Conservation (phyloP, 331 rosid species). For the Dryas integrifolia region DNA sequence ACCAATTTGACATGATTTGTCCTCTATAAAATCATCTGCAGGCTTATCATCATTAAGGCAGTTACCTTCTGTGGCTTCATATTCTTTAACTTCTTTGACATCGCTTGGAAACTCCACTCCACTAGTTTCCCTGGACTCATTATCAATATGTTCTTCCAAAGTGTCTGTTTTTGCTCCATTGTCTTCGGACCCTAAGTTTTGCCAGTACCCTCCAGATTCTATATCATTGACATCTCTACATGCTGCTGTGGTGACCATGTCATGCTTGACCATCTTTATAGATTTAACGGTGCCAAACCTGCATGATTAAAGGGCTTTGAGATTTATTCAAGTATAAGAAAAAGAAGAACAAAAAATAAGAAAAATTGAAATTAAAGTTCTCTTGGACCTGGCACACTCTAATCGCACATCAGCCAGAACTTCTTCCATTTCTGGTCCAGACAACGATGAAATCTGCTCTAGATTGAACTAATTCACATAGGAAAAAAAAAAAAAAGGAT, state of each 20-base stretch:
- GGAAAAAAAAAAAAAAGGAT: conserved; percentile 7
- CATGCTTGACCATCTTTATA: conserved; percentile 55
- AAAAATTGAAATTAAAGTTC: conserved; percentile 17
- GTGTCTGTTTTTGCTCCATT: conserved; percentile 26
- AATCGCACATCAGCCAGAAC: conserved; percentile 77
- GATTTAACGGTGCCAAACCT: conserved; percentile 88
- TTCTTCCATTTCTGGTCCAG: conserved; percentile 60
- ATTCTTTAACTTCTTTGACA: conserved; percentile 35
- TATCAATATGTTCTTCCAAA: conserved; percentile 22
- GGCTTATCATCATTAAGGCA: conserved; percentile 25
- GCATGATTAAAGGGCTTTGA: conserved; percentile 31
- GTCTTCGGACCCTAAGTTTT: conserved; percentile 11
- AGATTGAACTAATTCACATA: conserved; percentile 49
- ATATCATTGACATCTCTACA: conserved; percentile 28
- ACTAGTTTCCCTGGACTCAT: conserved; percentile 19
- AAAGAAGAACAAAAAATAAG: not conserved
- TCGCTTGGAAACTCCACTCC: conserved; percentile 19
- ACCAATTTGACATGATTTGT: conserved; percentile 35
- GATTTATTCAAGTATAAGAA: not conserved
- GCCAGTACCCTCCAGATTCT: conserved; percentile 32
- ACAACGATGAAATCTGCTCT: conserved; percentile 44
- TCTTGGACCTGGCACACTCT: conserved; percentile 87
- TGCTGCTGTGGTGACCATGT: conserved; percentile 29
- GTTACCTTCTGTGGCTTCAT: conserved; percentile 23
- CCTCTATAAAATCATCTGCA: conserved; percentile 25